phyloP scores from a whole-genome alignment of 306 rosid species.

The Vigna radiata region DNA sequence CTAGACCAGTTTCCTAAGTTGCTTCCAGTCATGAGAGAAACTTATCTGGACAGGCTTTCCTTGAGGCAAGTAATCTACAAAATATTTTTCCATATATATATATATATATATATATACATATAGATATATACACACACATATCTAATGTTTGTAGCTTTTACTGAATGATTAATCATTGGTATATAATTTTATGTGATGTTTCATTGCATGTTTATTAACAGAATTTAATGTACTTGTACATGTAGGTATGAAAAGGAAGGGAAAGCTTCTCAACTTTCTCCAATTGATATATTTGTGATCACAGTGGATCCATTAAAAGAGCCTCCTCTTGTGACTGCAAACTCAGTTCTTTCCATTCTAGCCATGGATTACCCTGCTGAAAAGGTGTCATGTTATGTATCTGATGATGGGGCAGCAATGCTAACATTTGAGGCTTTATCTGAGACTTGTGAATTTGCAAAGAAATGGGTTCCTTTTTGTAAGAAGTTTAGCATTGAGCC shows the following conservation, averaged over 20 bases:
- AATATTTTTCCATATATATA: not conserved
- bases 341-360: constrained; percentile 74
- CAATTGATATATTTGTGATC: constrained; percentile 66
- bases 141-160: no score
- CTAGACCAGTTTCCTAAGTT: constrained; percentile 72
- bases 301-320: constrained; percentile 69
- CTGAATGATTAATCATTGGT: not conserved
- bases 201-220: not conserved
- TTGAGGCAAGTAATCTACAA: constrained; percentile 55
- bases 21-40: constrained; percentile 70
- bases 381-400: constrained; percentile 75
- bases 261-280: constrained; percentile 57
- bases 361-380: constrained; percentile 74
- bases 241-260: constrained; percentile 75
- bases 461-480: constrained; percentile 79
- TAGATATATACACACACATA: no score
- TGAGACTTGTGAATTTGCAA: constrained; percentile 77
- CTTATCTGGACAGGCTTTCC: constrained; percentile 67
- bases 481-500: constrained; percentile 74
- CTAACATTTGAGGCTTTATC: constrained; percentile 71
- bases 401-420: constrained; percentile 80
- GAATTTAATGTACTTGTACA: not conserved
- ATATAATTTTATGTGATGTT: not conserved
- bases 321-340: constrained; percentile 71
- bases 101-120: no score